Evolutionary conservation across 768 basidiomycete species (phyloP).

Genomic region (Clavaria fumosa): DNA sequence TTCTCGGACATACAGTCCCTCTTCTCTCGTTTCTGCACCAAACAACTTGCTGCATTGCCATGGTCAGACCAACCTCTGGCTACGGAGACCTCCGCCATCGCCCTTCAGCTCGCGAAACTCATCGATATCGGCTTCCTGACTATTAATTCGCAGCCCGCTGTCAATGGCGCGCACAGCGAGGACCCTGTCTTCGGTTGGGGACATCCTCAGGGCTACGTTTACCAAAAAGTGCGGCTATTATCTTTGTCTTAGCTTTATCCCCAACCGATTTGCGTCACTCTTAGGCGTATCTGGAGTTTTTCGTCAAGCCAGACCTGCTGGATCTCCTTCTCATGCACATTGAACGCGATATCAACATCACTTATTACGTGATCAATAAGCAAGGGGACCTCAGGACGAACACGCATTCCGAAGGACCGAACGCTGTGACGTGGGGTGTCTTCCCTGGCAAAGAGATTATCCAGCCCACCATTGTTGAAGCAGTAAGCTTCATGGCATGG

Average conservation of each 20-base stretch:
- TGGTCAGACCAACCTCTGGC: conserved; percentile 91
- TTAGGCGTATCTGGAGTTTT: conserved; percentile 93
- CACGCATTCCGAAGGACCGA: conserved; percentile 87
- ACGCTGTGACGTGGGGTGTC: conserved; percentile 98
- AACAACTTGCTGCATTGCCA: conserved; percentile 62
- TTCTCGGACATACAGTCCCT: conserved; percentile 51
- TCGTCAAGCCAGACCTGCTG: conserved; percentile 65
- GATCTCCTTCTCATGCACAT: conserved; percentile 62
- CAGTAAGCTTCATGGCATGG: conserved; percentile 98
- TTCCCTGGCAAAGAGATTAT: conserved; percentile 95
- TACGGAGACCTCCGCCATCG: conserved; percentile 69
- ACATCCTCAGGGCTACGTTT: conserved; percentile 83
- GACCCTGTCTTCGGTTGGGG: conserved; percentile 89
- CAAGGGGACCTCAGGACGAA: conserved; percentile 90
- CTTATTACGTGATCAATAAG: conserved; percentile 96
- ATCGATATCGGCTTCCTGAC: conserved; percentile 90
- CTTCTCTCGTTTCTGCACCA: conserved; percentile 74
- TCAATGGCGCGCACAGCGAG: conserved; percentile 76
- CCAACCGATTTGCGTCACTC: conserved; percentile 2
- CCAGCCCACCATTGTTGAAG: conserved; percentile 93
- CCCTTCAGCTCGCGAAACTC: conserved; percentile 63
- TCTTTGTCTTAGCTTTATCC: not conserved
- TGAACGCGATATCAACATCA: conserved; percentile 75
- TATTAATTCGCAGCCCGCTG: conserved; percentile 94
- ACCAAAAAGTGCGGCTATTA: conserved; percentile 59